Conservation (phyloP, 2,329 filamentous ascomycete species). For the Xylariaceae sp. region DNA sequence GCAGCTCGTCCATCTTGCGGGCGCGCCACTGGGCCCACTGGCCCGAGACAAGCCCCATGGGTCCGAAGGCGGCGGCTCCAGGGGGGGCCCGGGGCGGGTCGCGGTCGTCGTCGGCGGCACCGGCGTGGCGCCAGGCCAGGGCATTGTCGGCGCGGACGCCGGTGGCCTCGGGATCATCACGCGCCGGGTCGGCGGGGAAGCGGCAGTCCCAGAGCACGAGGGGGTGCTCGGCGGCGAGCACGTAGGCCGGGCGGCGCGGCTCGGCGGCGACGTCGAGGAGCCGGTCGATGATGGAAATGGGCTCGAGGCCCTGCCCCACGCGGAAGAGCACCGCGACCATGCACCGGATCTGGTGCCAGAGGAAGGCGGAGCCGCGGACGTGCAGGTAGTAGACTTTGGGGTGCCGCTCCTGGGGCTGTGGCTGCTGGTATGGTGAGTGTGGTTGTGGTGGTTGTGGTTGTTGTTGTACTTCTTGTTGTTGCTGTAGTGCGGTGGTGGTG, state of each 20-base stretch:
- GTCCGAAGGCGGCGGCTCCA: conserved; percentile 49
- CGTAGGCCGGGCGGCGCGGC: conserved; percentile 75
- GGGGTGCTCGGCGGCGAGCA: conserved; percentile 83
- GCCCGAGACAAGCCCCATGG: conserved; percentile 60
- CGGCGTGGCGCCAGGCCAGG: conserved; percentile 72
- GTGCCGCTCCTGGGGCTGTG: conserved; percentile 13
- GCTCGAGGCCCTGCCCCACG: conserved; percentile 80
- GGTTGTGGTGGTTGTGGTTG: background rate
- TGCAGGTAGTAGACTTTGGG: conserved; percentile 81
- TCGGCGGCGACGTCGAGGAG: conserved; percentile 66
- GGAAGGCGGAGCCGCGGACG: conserved; percentile 82
- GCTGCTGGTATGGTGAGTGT: conserved; percentile 1
- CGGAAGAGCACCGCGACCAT: conserved; percentile 92
- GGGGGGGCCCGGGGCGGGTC: background rate
- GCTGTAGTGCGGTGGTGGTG: conserved; percentile 2
- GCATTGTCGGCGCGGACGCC: conserved; percentile 40
- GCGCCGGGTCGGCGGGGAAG: conserved; percentile 51
- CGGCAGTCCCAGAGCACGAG: conserved; percentile 95
- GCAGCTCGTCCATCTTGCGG: conserved; percentile 81
- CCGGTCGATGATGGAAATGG: conserved; percentile 61
- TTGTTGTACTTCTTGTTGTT: too few species aligned
- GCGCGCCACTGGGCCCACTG: conserved; percentile 80
- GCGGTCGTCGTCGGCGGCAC: conserved; percentile 50
- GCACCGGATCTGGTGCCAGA: conserved; percentile 97
- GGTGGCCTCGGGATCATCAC: conserved; percentile 24